These are phyloP conservation scores for Lactarius sp. DNA, from an alignment of 768 basidiomycete species.

Conservation along the genomic window DNA sequence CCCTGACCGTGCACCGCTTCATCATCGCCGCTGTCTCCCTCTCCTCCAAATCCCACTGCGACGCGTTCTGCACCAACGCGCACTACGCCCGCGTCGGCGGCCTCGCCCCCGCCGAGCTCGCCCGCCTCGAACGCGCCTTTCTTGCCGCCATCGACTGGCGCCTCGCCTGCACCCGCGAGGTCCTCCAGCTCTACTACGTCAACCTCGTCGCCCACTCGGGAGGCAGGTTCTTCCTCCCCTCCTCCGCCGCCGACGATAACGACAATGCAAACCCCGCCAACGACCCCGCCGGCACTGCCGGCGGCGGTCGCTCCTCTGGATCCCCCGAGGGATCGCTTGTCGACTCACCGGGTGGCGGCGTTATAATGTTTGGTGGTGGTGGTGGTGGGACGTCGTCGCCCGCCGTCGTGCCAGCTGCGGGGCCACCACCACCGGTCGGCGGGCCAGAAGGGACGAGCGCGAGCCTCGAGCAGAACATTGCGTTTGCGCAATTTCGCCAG, in stretches of 20 bases:
- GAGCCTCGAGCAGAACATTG: slow-evolving; percentile 81
- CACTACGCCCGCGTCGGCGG: slow-evolving; percentile 97
- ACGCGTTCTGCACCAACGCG: slow-evolving; percentile 91
- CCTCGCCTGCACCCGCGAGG: slow-evolving; percentile 87
- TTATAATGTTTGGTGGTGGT: slow-evolving; percentile 23
- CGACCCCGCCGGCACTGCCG: too few relatives aligned
- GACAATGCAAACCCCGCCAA: too few relatives aligned
- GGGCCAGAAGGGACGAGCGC: slow-evolving; percentile 30
- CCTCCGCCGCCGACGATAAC: not conserved
- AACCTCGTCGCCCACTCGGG: slow-evolving; percentile 83
- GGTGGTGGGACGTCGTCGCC: slow-evolving; percentile 33
- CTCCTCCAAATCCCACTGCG: slow-evolving; percentile 91
- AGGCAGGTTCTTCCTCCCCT: slow-evolving; percentile 48
- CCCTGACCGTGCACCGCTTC: slow-evolving; percentile 96
- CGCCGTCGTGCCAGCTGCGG: slow-evolving; percentile 37
- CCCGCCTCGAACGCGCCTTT: slow-evolving; percentile 93
- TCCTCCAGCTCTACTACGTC: slow-evolving; percentile 90
- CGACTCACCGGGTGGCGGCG: slow-evolving; percentile 45
- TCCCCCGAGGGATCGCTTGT: slow-evolving; percentile 15
- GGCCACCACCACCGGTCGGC: slow-evolving; percentile 37
- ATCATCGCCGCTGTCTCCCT: slow-evolving; percentile 91
- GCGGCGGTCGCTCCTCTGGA: too few relatives aligned
- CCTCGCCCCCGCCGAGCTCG: slow-evolving; percentile 85
- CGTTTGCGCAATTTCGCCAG: slow-evolving; percentile 56
- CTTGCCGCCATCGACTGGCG: slow-evolving; percentile 90